These are phyloP conservation scores for Myriosclerotinia scirpicola DNA, from an alignment of 2,329 filamentous ascomycete species.

Conservation along the genomic window DNA sequence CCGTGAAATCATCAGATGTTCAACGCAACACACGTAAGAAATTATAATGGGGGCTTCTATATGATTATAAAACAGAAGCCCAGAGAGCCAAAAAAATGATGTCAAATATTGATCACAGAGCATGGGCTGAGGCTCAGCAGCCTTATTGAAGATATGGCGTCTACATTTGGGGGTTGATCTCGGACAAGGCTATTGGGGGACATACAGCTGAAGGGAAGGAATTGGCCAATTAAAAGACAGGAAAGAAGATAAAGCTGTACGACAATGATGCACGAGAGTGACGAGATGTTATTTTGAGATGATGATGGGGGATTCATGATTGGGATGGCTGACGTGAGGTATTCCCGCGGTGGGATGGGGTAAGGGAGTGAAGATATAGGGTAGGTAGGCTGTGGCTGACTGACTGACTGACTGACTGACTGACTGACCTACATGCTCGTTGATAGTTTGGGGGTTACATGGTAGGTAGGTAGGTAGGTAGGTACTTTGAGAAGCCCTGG, in stretches of 20 bases:
- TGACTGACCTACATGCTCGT: conserved; percentile 14
- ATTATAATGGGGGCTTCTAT: background rate
- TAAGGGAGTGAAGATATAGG: background rate
- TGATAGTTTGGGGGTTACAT: too few relatives aligned
- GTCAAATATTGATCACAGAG: background rate
- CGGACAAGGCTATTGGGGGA: conserved; percentile 5
- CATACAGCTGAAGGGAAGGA: conserved; percentile 5
- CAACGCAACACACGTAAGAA: conserved; percentile 1
- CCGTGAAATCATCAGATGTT: conserved; percentile 2
- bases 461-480: too few relatives aligned
- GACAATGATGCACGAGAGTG: conserved; percentile 5
- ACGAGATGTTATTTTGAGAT: background rate
- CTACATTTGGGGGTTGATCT: conserved; percentile 4
- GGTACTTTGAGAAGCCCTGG: too few relatives aligned
- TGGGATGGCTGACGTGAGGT: conserved; percentile 22
- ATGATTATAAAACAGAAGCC: background rate
- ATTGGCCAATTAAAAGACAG: conserved; percentile 3
- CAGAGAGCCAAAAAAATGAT: background rate
- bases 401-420: too few relatives aligned
- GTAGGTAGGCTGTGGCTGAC: too few relatives aligned
- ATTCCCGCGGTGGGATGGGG: background rate
- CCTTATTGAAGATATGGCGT: conserved; percentile 14
- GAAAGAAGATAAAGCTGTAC: background rate
- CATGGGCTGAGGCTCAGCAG: conserved; percentile 10
- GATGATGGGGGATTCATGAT: conserved; percentile 12